phyloP scores from a whole-genome alignment of 352 stramenopile species.

The Peronospora belbahrii region DNA sequence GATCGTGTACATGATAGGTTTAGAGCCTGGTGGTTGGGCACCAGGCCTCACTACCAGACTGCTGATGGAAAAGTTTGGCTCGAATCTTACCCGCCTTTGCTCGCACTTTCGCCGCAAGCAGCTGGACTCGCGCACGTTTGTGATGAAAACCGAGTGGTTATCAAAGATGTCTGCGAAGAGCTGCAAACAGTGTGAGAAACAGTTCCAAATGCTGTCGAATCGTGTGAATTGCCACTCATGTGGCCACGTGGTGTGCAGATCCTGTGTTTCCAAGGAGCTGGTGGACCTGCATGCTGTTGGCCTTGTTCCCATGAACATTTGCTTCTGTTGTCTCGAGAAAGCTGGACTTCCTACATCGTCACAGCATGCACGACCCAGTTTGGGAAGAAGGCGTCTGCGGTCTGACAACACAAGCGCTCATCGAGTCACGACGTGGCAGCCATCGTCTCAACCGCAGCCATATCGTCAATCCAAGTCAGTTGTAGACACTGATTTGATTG shows the following conservation, averaged over 20 bases:
- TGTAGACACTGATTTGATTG: conserved; percentile 15
- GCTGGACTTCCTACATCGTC: conserved; percentile 15
- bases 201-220: conserved; percentile 33
- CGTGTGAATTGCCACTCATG: conserved; percentile 38
- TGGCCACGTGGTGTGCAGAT: conserved; percentile 29
- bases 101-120: conserved; percentile 39
- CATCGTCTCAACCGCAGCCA: conserved; percentile 8
- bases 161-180: conserved; percentile 21
- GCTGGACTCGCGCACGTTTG: conserved; percentile 40
- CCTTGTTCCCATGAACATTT: conserved; percentile 35
- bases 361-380: conserved; percentile 4
- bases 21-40: conserved; percentile 29
- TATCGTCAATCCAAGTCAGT: conserved; percentile 14
- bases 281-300: conserved; percentile 34
- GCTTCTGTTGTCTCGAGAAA: conserved; percentile 27
- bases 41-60: conserved; percentile 28
- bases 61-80: conserved; percentile 40
- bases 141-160: conserved; percentile 39
- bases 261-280: conserved; percentile 30
- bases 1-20: conserved; percentile 51
- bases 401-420: conserved; percentile 12
- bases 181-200: conserved; percentile 29
- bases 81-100: conserved; percentile 33
- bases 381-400: conserved; percentile 17
- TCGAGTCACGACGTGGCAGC: neutral